Conservation (phyloP, 2,329 filamentous ascomycete species). For the Sporothrix luriei region DNA sequence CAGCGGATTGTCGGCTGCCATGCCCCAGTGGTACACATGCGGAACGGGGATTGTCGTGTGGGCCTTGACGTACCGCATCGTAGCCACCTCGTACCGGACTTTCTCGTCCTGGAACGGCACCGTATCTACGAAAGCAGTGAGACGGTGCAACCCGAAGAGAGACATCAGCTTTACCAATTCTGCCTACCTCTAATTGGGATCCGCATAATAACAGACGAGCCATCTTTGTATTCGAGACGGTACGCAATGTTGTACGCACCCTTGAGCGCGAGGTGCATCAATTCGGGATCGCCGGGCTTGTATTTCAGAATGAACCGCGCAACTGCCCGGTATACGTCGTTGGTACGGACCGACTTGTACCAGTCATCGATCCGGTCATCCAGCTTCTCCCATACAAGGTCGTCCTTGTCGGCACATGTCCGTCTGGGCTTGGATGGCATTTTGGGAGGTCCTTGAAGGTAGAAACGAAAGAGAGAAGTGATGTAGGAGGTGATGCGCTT, state of each 20-base stretch:
- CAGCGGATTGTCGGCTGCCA: slow-evolving; percentile 41
- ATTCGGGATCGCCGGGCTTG: slow-evolving; percentile 36
- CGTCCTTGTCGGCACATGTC: slow-evolving; percentile 5
- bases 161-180: no score
- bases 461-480: no score
- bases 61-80: slow-evolving; percentile 42
- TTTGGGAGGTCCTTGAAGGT: no score
- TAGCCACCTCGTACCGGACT: slow-evolving; percentile 43
- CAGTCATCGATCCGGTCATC: slow-evolving; percentile 15
- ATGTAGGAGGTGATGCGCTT: no score
- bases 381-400: slow-evolving; percentile 17
- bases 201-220: slow-evolving; percentile 41
- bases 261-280: slow-evolving; percentile 39
- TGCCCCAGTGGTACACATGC: slow-evolving; percentile 42
- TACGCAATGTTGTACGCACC: slow-evolving; percentile 43
- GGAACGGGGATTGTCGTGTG: slow-evolving; percentile 45
- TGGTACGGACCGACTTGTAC: not conserved
- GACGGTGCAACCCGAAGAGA: no score
- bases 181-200: slow-evolving; percentile 37
- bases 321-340: not conserved
- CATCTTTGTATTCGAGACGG: slow-evolving; percentile 43
- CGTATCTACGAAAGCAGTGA: no score
- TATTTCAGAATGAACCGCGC: slow-evolving; percentile 28
- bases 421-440: slow-evolving; percentile 4
- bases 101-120: slow-evolving; percentile 44